Conservation (phyloP, 2,329 filamentous ascomycete species). For the Xylariaceae sp. region DNA sequence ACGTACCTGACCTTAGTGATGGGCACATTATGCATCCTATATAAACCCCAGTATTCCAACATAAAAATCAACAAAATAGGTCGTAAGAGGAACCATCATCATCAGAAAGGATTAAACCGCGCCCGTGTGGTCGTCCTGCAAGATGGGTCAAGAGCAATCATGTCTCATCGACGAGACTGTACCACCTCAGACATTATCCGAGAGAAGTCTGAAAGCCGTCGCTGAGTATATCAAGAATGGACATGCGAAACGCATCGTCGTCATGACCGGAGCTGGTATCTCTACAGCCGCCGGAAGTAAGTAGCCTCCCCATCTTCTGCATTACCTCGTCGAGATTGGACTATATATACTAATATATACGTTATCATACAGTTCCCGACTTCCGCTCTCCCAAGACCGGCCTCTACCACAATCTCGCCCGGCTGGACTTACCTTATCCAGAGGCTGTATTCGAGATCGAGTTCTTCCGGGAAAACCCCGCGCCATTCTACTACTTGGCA, state of each 20-base stretch:
- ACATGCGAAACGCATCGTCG: slow-evolving; percentile 70
- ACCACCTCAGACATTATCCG: slow-evolving; percentile 65
- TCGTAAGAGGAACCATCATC: slow-evolving; percentile 31
- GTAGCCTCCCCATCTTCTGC: slow-evolving; percentile 19
- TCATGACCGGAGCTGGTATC: slow-evolving; percentile 91
- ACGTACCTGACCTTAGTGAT: background rate
- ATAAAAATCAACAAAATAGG: slow-evolving; percentile 24
- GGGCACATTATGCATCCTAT: background rate
- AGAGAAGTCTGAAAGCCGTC: slow-evolving; percentile 71
- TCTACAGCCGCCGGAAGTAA: slow-evolving; percentile 70
- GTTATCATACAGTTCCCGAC: slow-evolving; percentile 70
- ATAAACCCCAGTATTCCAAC: background rate
- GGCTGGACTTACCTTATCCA: slow-evolving; percentile 82
- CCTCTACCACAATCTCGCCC: slow-evolving; percentile 87
- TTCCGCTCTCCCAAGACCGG: slow-evolving; percentile 93
- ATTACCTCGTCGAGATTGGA: background rate
- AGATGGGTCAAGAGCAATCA: slow-evolving; percentile 88
- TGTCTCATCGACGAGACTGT: slow-evolving; percentile 60
- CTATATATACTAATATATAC: background rate
- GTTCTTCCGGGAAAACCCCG: slow-evolving; percentile 83
- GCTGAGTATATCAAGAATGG: slow-evolving; percentile 80
- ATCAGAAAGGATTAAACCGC: slow-evolving; percentile 26
- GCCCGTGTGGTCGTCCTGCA: slow-evolving; percentile 42
- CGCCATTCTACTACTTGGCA: slow-evolving; percentile 90
- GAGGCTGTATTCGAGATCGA: slow-evolving; percentile 93